A percentile compares a stretch with the other conserved stretches of the same genome.
Conservation (phyloP, 441 rosid genomes). For the Populus hybrid region DNA sequence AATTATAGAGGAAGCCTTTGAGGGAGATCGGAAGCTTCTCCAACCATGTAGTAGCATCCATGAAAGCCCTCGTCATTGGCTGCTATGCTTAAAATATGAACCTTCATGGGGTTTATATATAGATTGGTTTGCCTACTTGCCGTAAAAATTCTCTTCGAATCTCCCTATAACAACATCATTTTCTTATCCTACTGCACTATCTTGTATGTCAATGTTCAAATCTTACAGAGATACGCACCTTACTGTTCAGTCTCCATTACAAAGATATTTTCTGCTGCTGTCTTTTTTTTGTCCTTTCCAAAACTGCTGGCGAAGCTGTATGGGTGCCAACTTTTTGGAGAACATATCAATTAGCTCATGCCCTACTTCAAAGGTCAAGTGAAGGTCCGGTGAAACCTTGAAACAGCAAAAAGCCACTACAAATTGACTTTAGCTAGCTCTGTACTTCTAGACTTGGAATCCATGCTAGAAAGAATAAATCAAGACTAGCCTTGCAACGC, state of each 20-base stretch:
- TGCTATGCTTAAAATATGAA: not conserved
- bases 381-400: slow-evolving; percentile 2
- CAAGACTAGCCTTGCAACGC: not conserved
- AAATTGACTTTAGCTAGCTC: too few species aligned
- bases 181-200: not conserved
- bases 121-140: not conserved
- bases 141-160: not conserved
- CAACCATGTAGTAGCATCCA: not conserved
- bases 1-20: slow-evolving; percentile 36
- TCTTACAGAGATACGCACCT: not conserved
- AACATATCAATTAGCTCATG: slow-evolving; percentile 12
- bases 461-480: not conserved
- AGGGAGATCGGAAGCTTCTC: slow-evolving; percentile 37
- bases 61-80: not conserved
- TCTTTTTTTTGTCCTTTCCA: not conserved
- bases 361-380: slow-evolving; percentile 20
- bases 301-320: not conserved
- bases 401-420: not conserved
- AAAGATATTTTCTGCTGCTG: not conserved
- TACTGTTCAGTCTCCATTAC: not conserved
- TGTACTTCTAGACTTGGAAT: not conserved
- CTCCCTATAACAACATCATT: not conserved
- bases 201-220: not conserved
- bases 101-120: slow-evolving; percentile 10
- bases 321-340: not conserved